Evolutionary conservation across 108 stramenopile species (phyloP), one percentile per base, ranked within the genome.

Genomic region (Fragilariopsis cylindrus): DNA sequence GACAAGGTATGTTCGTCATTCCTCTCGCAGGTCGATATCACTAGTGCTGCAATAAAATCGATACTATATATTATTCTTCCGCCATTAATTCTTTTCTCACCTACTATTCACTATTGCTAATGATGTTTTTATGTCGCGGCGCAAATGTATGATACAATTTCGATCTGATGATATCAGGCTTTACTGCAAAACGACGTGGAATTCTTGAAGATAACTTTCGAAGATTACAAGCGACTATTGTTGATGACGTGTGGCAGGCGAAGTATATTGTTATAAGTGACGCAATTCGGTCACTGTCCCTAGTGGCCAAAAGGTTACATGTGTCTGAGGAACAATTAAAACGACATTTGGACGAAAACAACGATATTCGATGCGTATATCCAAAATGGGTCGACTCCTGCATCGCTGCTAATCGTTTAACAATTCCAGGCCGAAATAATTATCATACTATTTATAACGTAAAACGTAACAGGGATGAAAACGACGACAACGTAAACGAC

Each of bases 251-350:
- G 8, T 60, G 18, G 19, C 46, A 43, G 48, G 64, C 77, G 18
- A 52, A 71, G 3, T 55, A 73, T 62, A 60, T 78, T 19, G 72
- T 78, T n/a, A 65, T 78, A 13, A 78, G 77, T 50, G 48, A 58
- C 5, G 45, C 60, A 7, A 56, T 78, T 16, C 41, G 50, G 13
- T 72, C 77, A 4, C 41, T 64, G 58, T 65, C 50, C 11, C 19
- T 66, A 60, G 52, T 78, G 7, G 71, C 66, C 12, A 48, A 49
- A 49, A 7, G 13, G 12, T 30, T 69, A 13, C 5, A 45, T 16
- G 60, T 76, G 2, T 5, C 4, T 40, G 60, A 65, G 9, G 7
- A 12, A n/a, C 5, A 52, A 4, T 48, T 76, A 48, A 48, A 42
- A 2, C 21, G 18, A 7, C 56, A 76, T 42, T 41, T 76, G 42